These are phyloP conservation scores for Breviolum minutum DNA, from an alignment of 73 alveolate species.

Conservation along the genomic window DNA sequence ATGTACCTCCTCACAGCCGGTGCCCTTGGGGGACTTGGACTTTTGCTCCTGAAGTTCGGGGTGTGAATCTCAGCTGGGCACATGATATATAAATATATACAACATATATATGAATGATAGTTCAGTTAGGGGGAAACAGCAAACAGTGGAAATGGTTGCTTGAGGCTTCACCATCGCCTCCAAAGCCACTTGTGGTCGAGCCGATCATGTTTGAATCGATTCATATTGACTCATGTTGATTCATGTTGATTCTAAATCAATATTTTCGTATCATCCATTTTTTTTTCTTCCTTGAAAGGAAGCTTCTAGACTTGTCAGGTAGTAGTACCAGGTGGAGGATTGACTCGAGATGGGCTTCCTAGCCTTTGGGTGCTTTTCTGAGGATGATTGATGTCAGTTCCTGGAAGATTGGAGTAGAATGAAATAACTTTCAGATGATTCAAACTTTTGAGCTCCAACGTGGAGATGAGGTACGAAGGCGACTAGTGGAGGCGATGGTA, in stretches of 20 bases:
- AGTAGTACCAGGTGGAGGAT: slow-evolving; percentile 84
- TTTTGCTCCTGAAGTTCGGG: neutral
- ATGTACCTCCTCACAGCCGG: slow-evolving; percentile 21
- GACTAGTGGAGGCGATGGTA: slow-evolving; percentile 39
- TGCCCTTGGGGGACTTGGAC: slow-evolving; percentile 31
- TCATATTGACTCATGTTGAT: neutral
- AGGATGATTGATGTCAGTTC: neutral
- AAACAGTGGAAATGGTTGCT: too few species aligned
- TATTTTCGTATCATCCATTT: neutral
- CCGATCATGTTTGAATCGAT: neutral
- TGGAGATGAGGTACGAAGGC: slow-evolving; percentile 27
- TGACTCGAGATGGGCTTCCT: slow-evolving; percentile 68
- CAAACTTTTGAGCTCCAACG: neutral
- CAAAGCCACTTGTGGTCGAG: neutral
- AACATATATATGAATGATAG: too few species aligned
- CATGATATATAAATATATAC: too few species aligned
- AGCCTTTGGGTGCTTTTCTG: slow-evolving; percentile 32
- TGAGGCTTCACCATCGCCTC: neutral
- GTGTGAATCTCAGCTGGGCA: neutral
- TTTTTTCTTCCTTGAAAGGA: neutral
- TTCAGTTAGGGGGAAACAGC: too few species aligned
- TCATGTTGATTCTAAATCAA: neutral
- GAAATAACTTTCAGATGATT: neutral
- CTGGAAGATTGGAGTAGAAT: neutral
- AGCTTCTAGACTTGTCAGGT: neutral